Conservation (phyloP, 2,329 filamentous ascomycete species). For the Endocalyx cinctus region DNA sequence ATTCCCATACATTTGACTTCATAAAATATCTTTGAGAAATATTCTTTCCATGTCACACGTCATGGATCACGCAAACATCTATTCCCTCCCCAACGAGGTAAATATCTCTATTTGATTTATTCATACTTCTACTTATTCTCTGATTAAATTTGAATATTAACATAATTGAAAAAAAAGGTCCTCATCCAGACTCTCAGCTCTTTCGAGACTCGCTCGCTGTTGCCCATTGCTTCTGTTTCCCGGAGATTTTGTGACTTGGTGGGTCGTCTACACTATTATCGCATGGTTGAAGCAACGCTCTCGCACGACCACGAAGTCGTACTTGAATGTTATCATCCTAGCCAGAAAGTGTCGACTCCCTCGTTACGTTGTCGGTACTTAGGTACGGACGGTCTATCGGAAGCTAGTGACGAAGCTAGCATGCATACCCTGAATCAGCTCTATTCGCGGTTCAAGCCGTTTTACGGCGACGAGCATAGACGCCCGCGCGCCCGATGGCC, state of each 20-base stretch:
- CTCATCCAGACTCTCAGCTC: conserved; percentile 44
- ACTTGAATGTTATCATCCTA: conserved; percentile 75
- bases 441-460: conserved; percentile 68
- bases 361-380: conserved; percentile 63
- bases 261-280: conserved; percentile 58
- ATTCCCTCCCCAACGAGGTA: conserved; percentile 32
- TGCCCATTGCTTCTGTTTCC: conserved; percentile 54
- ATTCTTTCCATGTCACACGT: conserved; percentile 18
- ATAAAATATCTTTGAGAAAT: conserved; percentile 13
- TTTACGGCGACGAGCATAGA: conserved; percentile 44
- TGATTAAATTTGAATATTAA: neutral
- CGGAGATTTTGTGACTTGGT: conserved; percentile 60
- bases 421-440: conserved; percentile 45
- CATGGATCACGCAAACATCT: conserved; percentile 22
- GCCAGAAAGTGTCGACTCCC: conserved; percentile 62
- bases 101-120: too few relatives aligned
- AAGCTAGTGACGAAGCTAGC: conserved; percentile 29
- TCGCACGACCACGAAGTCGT: conserved; percentile 62
- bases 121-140: too few relatives aligned
- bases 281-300: conserved; percentile 54
- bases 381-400: conserved; percentile 55
- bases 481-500: conserved; percentile 15
- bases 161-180: conserved; percentile 28
- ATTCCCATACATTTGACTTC: too few relatives aligned
- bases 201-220: conserved; percentile 46